These are phyloP conservation scores for Astragalus membranaceus DNA, from an alignment of 306 rosid genomes.

Conservation along the genomic window DNA sequence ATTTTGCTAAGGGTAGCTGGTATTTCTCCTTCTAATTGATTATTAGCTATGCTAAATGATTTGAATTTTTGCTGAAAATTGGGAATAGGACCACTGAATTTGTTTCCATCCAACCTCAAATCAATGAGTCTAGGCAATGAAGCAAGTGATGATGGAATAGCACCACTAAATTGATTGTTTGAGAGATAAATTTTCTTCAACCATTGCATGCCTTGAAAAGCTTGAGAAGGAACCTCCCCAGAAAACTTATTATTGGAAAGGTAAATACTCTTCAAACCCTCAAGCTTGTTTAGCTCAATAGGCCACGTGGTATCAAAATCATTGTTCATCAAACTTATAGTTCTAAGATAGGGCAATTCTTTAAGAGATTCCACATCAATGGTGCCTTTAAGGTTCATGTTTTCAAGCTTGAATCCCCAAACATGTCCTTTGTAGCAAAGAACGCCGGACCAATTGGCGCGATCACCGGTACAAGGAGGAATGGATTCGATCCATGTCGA, in stretches of 20 bases:
- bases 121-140: constrained; percentile 44
- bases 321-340: constrained; percentile 58
- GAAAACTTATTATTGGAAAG: constrained; percentile 52
- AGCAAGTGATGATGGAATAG: constrained; percentile 50
- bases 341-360: constrained; percentile 37
- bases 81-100: constrained; percentile 61
- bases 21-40: constrained; percentile 57
- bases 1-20: constrained; percentile 32
- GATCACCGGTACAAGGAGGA: constrained; percentile 34
- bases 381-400: constrained; percentile 53
- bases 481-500: constrained; percentile 33
- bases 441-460: constrained; percentile 49
- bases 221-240: constrained; percentile 38
- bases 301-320: constrained; percentile 49
- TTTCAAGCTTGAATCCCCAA: constrained; percentile 60
- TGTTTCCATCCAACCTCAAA: constrained; percentile 48
- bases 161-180: constrained; percentile 44
- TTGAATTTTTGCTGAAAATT: constrained; percentile 23
- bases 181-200: constrained; percentile 63
- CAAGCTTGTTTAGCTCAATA: constrained; percentile 21
- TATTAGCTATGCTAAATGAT: constrained; percentile 44
- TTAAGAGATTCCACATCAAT: constrained; percentile 42
- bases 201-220: constrained; percentile 41
- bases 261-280: constrained; percentile 36
- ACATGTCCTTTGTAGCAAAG: constrained; percentile 39